Base-by-base conservation (phyloP, 2,329 filamentous ascomycete species). In the Trichocomaceae sp. region DNA sequence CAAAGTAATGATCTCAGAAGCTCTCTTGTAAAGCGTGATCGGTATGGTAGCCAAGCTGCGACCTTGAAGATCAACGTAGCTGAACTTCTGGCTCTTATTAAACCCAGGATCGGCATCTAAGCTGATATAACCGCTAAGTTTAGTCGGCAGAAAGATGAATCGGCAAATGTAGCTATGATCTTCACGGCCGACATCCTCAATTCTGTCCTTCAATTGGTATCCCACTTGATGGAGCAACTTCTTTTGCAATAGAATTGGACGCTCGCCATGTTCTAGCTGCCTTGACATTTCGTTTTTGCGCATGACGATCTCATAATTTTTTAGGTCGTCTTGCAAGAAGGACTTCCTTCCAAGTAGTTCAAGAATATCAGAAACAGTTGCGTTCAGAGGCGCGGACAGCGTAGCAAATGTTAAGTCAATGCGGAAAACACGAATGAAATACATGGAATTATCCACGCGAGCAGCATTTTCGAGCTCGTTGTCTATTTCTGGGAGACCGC, bases 81-180 rank as follows among this genome's bases (percentile, higher is more conserved):
- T 96, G 72, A 93, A 90, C 67, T 96, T 96, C 63, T 91, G 86
- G 69, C 87, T 83, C 65, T 90, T 90, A 66, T 82, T 84, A 60
- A 95, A 83, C 23, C 86, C 87, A 49, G 90, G 82, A 64, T 97
- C 92, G 60, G 79, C 79, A 61, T 91, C 86, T 22, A 88, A 77
- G 57, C 80, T 83, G 44, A 85, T 79, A 59, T 86, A 83, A 48
- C 91, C 90, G 68, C 85, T 91, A 69, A 96, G 87, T 64, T 92
- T 88, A 19, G 88, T 86, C 15, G 92, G 91, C 56, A 96, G 77
- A 71, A 99, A 99, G 57, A 93, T 90, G 74, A 99, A 97, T 5
- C 93, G 88, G 67, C 91, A 95, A 12, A 99, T 80, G 64, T 97
- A 99, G 68, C 91, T 95, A 70, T 97, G 96, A 75, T 99, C 93